Evolutionary conservation across 2,329 filamentous ascomycete genomes (phyloP).

Genomic region (Alternaria viburni): DNA sequence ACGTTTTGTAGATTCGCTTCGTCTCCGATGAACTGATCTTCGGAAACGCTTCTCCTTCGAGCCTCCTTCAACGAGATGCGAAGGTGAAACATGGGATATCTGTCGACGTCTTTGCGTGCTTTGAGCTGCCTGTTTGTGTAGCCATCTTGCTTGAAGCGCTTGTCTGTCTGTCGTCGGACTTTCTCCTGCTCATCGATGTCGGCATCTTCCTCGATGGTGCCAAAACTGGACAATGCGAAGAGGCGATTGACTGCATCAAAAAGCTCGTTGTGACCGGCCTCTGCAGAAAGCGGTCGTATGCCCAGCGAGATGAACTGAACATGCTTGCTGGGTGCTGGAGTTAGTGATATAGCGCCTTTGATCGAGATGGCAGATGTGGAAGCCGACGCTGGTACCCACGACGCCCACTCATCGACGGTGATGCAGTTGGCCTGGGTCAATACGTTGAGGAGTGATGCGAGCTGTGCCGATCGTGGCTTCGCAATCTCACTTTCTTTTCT

Average conservation of each 20-base stretch:
- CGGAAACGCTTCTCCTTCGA: slow-evolving; percentile 8
- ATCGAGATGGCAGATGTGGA: slow-evolving; percentile 67
- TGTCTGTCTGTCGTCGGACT: slow-evolving; percentile 46
- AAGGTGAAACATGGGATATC: slow-evolving; percentile 91
- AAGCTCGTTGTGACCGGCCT: slow-evolving; percentile 66
- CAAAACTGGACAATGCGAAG: slow-evolving; percentile 80
- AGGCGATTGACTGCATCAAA: slow-evolving; percentile 80
- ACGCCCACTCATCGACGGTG: slow-evolving; percentile 56
- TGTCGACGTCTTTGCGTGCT: slow-evolving; percentile 71
- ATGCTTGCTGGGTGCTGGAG: slow-evolving; percentile 72
- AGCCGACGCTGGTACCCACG: slow-evolving; percentile 76
- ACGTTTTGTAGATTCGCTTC: slow-evolving; percentile 59
- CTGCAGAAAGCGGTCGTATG: slow-evolving; percentile 66
- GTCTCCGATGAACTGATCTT: slow-evolving; percentile 31
- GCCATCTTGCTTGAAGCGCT: slow-evolving; percentile 54
- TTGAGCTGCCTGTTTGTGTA: slow-evolving; percentile 61
- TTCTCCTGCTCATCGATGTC: slow-evolving; percentile 47
- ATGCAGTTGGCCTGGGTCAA: slow-evolving; percentile 71
- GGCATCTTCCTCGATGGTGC: slow-evolving; percentile 59
- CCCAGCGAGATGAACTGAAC: slow-evolving; percentile 85
- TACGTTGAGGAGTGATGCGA: slow-evolving; percentile 47
- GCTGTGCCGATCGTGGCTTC: slow-evolving; percentile 23
- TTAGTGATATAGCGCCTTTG: slow-evolving; percentile 72
- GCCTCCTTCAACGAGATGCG: slow-evolving; percentile 59
- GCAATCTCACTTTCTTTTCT: not conserved